Evolutionary conservation across 148 eudicot species (phyloP).

Genomic region (Dysphania ambrosioides): DNA sequence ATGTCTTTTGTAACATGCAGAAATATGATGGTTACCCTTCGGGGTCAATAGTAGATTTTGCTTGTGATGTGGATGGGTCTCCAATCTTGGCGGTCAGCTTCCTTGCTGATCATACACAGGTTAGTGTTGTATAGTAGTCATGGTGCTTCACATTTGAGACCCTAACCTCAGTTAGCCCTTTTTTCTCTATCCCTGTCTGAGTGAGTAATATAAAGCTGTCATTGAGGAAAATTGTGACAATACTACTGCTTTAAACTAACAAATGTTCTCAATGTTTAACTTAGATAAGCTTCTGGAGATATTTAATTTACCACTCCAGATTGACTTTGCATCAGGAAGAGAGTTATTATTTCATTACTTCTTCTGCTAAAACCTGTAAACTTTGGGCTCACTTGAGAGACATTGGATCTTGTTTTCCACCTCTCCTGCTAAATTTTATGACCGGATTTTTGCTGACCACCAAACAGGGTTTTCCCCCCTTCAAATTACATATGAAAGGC

Average conservation of each 20-base stretch:
- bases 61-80: slow-evolving; percentile 81
- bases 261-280: not conserved
- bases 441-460: no score
- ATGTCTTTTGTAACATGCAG: slow-evolving; percentile 33
- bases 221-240: not conserved
- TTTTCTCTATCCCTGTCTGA: not conserved
- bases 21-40: slow-evolving; percentile 89
- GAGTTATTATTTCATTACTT: not conserved
- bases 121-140: slow-evolving; percentile 13
- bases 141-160: not conserved
- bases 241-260: not conserved
- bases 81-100: slow-evolving; percentile 92
- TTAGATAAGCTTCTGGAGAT: not conserved
- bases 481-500: not conserved
- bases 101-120: slow-evolving; percentile 95
- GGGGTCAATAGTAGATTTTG: slow-evolving; percentile 93
- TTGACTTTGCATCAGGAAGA: not conserved
- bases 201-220: not conserved
- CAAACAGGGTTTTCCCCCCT: not conserved
- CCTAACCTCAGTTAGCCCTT: not conserved
- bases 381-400: not conserved
- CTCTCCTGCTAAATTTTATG: not conserved
- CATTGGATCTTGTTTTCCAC: not conserved
- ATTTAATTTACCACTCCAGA: not conserved
- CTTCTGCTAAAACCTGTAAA: no score